A percentile compares a stretch with the other conserved stretches of the same genome.
These are phyloP conservation scores for Oryza punctata DNA, from an alignment of 176 grass and related monocot species.

Conservation along the genomic window DNA sequence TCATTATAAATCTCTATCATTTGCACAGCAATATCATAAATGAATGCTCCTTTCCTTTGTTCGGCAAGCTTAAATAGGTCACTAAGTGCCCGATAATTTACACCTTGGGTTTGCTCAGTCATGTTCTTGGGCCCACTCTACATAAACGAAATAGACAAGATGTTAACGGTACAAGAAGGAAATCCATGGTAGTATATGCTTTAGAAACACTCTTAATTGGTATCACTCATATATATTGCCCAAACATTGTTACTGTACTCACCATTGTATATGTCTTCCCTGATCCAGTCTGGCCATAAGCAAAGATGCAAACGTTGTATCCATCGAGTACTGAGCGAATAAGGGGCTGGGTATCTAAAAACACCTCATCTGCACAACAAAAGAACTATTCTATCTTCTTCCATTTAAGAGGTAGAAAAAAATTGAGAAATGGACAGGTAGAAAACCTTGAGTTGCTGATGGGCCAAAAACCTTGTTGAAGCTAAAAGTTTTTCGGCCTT, in stretches of 20 bases:
- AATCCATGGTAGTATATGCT: neutral
- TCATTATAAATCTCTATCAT: constrained; percentile 99
- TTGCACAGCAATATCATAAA: constrained; percentile 92
- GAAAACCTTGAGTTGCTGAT: constrained; percentile 86
- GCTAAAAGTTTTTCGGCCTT: constrained; percentile 69
- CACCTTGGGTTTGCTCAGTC: constrained; percentile 85
- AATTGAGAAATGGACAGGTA: constrained; percentile 2
- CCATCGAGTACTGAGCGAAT: constrained; percentile 98
- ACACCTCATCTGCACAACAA: constrained; percentile 75
- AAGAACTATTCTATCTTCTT: constrained; percentile 35
- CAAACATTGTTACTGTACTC: constrained; percentile 26
- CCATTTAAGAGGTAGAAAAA: neutral
- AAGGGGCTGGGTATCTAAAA: constrained; percentile 94
- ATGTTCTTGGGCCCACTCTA: constrained; percentile 95
- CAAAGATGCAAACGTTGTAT: constrained; percentile 99
- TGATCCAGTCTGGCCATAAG: constrained; percentile 98
- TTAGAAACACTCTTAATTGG: constrained; percentile 3
- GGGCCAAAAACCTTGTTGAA: constrained; percentile 99
- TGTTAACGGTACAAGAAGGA: constrained; percentile 22
- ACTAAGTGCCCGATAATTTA: constrained; percentile 88
- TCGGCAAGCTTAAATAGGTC: constrained; percentile 93
- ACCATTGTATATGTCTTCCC: constrained; percentile 99
- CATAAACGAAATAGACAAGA: constrained; percentile 33
- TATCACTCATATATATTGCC: constrained; percentile 9
- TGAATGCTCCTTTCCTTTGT: constrained; percentile 82